Percentiles rank a stretch among this genome's conserved stretches.
Evolutionary conservation across 73 alveolate genomes (phyloP).

Genomic region (Effrenium voratum): DNA sequence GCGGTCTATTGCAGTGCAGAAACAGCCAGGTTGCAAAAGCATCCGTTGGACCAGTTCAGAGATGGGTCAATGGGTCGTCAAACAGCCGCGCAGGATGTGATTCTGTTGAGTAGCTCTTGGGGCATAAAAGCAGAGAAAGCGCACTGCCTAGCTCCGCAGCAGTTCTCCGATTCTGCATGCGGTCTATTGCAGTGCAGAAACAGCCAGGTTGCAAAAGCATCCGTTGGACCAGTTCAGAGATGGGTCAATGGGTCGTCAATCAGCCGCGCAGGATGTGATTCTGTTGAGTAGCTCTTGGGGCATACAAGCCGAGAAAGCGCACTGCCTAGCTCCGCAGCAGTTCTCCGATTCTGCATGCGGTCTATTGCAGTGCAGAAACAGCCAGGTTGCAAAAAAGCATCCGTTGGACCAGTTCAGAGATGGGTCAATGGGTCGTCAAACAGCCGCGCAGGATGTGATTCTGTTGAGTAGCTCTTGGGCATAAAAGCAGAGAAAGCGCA

Average conservation of each 20-base stretch:
- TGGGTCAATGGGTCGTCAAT: conserved; percentile 22
- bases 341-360: neutral
- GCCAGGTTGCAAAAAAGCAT: neutral
- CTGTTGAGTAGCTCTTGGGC: too few relatives aligned
- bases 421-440: conserved; percentile 30
- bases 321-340: conserved; percentile 67
- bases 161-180: neutral
- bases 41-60: too few relatives aligned
- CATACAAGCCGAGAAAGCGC: neutral
- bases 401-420: conserved; percentile 1
- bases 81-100: neutral
- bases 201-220: conserved; percentile 9
- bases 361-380: conserved; percentile 40
- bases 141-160: conserved; percentile 84
- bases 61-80: neutral
- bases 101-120: neutral
- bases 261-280: neutral
- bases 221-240: conserved; percentile 8
- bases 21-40: too few relatives aligned
- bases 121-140: neutral
- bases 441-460: neutral
- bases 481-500: too few relatives aligned
- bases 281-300: too few relatives aligned
- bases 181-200: conserved; percentile 66
- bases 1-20: too few relatives aligned